Evolutionary conservation across 1,284 basidiomycete genomes (phyloP).

Genomic region (Cystobasidium slooffiae): DNA sequence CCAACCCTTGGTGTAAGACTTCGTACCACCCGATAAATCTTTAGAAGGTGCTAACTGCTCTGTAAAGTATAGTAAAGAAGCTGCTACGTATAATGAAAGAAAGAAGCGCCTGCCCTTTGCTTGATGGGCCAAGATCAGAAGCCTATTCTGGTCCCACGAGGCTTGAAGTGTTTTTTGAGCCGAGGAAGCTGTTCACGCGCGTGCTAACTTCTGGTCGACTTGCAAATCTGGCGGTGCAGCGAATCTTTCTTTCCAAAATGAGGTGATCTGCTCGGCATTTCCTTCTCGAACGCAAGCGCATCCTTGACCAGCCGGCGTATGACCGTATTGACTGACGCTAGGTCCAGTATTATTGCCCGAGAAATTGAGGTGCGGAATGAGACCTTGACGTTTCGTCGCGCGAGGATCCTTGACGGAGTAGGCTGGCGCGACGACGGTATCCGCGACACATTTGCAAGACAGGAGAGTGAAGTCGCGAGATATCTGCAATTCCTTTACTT

Average conservation of each 20-base stretch:
- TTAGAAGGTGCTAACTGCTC: too few relatives aligned
- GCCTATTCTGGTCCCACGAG: too few relatives aligned
- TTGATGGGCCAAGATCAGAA: too few relatives aligned
- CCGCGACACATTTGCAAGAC: conserved; percentile 17
- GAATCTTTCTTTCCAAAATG: conserved; percentile 23
- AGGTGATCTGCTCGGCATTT: conserved; percentile 15
- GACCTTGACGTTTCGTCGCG: background rate
- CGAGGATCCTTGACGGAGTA: conserved; percentile 15
- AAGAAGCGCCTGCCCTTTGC: too few relatives aligned
- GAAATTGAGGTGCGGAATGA: background rate
- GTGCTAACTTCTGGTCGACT: background rate
- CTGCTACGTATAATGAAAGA: too few relatives aligned
- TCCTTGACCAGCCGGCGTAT: background rate
- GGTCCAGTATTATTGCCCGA: background rate
- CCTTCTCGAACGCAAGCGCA: conserved; percentile 19
- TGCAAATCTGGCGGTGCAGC: conserved; percentile 23
- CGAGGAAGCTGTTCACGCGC: background rate
- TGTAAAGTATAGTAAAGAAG: too few relatives aligned
- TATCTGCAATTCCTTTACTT: conserved; percentile 21
- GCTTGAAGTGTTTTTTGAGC: background rate
- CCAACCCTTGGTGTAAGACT: too few relatives aligned
- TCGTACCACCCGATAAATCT: too few relatives aligned
- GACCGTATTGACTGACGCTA: conserved; percentile 8
- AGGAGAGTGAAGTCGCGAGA: conserved; percentile 24
- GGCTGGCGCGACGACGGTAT: conserved; percentile 21